Evolutionary conservation across 305 asterid genomes (phyloP), one percentile per base, ranked within the genome.

Genomic region (Plantago coronopus): DNA sequence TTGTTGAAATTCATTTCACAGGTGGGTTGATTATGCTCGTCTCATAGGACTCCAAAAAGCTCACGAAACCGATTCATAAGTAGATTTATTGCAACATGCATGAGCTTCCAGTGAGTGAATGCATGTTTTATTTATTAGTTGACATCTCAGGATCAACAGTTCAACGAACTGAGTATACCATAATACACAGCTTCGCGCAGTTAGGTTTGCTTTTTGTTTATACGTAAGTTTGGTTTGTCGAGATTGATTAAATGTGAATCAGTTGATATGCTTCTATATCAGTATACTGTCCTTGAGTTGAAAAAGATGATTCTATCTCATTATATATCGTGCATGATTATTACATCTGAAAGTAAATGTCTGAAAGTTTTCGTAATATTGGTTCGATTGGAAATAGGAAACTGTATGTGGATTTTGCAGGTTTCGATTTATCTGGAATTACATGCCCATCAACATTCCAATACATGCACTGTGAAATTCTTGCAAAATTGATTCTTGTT

Each of bases 21-120:
- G 97, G 82, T 89, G 97, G 97, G 97, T 87, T 42, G 95, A 87
- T 46, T 89, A 87, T 71, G 97, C 97, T 25, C 97, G 95, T 55
- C 80, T 78, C 53, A 68, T 84, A 10, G 97, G 97, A 56, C 75
- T 89, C 69, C 97, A 89, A 59, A 81, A 89, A 77, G 89, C 81
- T 69, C 84, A 67, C 2, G 80, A 74, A 3, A 49, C 66, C 45
- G 84, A 79, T 64, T 43, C 56, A 11, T 20, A 51, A 55, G 72
- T 58, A 34, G 60, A 46, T 8, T 11, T 21, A 37, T 58, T 51
- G 57, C 60, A 59, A 42, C 65, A 40, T 58, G 31, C 42, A 42
- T 62, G 69, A 55, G 31, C 50, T 53, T 43, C 37, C 64, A 54
- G 56, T 54, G 50, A 37, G 66, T 44, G 53, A 34, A 61, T 57